Base-by-base conservation (phyloP, 192 early-diverging fungal genomes). In the Coemansia sp. region DNA sequence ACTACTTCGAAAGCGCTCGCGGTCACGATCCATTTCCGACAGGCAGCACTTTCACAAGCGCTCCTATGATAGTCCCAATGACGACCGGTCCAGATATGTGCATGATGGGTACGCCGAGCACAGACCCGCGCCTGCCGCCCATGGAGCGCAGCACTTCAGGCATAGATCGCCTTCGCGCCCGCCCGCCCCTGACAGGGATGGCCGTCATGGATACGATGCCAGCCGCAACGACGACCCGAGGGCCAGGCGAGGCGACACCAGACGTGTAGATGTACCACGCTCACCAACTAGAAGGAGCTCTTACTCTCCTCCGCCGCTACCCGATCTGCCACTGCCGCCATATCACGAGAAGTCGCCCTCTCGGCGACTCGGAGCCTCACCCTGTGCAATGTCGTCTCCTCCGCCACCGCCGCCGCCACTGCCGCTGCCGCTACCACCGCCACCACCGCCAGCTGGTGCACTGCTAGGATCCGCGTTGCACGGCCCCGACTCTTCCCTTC, bases 321-420 rank as follows among this genome's bases (percentile, higher is more conserved):
- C n/a, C 9, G 12, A 25, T 35, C 15, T 29, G 32, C 35, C 53
- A 45, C 53, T 10, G 31, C 51, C 60, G 27, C 60, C 46, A 11
- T 43, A 49, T 6, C 31, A 9, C 4, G 29, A 15, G 35, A 11
- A 27, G 6, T 31, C 62, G 8, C 32, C 45, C 24, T 42, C 61
- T 31, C 49, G 17, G 47, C 49, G 46, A n/a, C 51, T 15, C 6
- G 51, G 51, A 35, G 51, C 27, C 31, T 17, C 51, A 6, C 15
- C 29, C 0, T 27, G 22, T 31, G 31, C 51, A 4, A 54, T 54
- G 29, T n/a, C 63, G 20, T 62, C 66, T 15, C 76, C 62, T 11
- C 67, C 70, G 2, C 61, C 67, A 29, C 42, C 76, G 7, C 58
- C 68, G 24, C 62, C 63, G n/a, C 65, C 67, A 6, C 57, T 46